Conservation (phyloP, 2,329 filamentous ascomycete genomes). For the Sclerotinia borealis region DNA sequence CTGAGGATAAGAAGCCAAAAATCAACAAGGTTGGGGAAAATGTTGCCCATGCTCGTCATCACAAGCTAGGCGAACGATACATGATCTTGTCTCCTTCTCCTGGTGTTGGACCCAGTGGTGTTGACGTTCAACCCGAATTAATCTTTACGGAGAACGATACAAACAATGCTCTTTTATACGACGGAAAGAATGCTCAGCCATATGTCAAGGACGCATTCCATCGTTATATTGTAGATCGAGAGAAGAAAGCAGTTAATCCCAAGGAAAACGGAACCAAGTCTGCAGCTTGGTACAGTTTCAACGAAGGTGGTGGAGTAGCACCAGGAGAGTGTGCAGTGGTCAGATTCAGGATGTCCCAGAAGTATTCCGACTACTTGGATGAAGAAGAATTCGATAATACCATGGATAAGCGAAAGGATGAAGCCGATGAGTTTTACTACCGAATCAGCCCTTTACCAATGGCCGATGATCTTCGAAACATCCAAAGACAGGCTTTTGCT, state of each 20-base stretch:
- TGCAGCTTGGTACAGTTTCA: conserved; percentile 87
- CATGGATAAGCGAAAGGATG: conserved; percentile 77
- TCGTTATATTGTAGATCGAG: conserved; percentile 72
- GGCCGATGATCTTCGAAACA: conserved; percentile 87
- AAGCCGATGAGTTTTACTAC: conserved; percentile 95
- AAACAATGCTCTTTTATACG: conserved; percentile 73
- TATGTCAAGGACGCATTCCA: conserved; percentile 98
- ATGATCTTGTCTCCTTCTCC: conserved; percentile 85
- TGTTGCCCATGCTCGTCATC: conserved; percentile 70
- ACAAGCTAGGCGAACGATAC: conserved; percentile 75
- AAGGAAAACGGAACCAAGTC: conserved; percentile 76
- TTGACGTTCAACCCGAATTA: conserved; percentile 78
- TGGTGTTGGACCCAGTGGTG: conserved; percentile 67
- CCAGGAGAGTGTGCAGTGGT: conserved; percentile 94
- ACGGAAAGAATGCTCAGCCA: conserved; percentile 67
- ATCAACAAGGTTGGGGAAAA: conserved; percentile 62
- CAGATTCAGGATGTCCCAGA: conserved; percentile 79
- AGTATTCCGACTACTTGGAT: conserved; percentile 72
- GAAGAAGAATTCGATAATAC: conserved; percentile 90
- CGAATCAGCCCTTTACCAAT: conserved; percentile 89
- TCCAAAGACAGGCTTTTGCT: conserved; percentile 88
- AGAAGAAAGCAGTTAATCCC: conserved; percentile 79
- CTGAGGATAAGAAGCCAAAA: conserved; percentile 70
- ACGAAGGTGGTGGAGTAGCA: conserved; percentile 78
- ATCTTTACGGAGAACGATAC: conserved; percentile 96